Evolutionary conservation across 164 flowering plant species (phyloP), one percentile per base, ranked within the genome.

Genomic region (Tetracentron sinense): DNA sequence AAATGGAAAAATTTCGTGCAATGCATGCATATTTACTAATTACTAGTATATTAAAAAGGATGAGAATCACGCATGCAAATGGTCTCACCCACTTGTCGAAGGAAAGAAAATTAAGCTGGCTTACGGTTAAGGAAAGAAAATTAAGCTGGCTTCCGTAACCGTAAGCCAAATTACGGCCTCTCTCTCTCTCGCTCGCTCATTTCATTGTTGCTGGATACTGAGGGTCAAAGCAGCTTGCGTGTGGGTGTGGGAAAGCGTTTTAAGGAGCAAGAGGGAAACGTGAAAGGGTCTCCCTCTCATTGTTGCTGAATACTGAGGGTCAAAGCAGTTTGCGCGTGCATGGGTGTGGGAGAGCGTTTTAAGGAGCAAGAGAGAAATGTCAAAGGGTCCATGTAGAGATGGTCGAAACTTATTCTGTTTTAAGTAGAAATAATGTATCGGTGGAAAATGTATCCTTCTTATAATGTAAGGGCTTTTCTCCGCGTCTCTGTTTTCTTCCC

Each of bases 281-380:
- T n/a, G n/a, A n/a, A n/a, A n/a, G n/a, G n/a, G n/a, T n/a, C n/a
- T n/a, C n/a, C n/a, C n/a, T 23, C 46, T 27, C 26, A n/a, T n/a
- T n/a, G n/a, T n/a, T 35, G 27, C 50, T 54, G 51, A 1, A 10
- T 4, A 30, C 25, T 42, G 60, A 26, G 77, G 73, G 87, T 82
- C 87, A 84, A 86, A 78, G 77, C 79, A 69, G 81, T 26, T 84
- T 84, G 92, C 89, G 89, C 85, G 88, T 78, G n/a, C n/a, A n/a
- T n/a, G 75, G 81, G 75, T 65, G 75, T 79, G 63, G 79, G 73
- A 73, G 74, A 76, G 72, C 70, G 47, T 64, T 53, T 69, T 57
- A 66, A 69, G 75, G 76, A 67, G 71, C 1, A 67, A 73, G n/a
- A n/a, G 4, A 71, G 77, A 79, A 75, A 78, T 86, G 85, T 83